These are phyloP conservation scores for Yamadazyma oceani DNA, from an alignment of 1,139 yeast species.

Conservation along the genomic window DNA sequence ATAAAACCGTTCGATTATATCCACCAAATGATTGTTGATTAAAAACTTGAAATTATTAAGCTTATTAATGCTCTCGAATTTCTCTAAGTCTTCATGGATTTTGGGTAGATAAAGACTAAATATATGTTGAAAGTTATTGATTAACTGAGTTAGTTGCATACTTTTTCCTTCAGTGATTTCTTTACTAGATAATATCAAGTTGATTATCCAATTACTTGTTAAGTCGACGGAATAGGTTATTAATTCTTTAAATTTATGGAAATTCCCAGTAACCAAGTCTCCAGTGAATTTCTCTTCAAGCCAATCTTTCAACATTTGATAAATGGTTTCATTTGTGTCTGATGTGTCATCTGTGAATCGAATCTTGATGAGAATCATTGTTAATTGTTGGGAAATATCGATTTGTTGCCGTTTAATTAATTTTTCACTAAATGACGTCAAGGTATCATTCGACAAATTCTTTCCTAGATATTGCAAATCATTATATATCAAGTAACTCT, in stretches of 20 bases:
- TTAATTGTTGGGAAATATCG: slow-evolving; percentile 12
- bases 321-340: slow-evolving; percentile 8
- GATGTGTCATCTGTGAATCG: slow-evolving; percentile 8
- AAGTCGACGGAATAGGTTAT: slow-evolving; percentile 30
- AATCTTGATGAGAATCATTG: slow-evolving; percentile 13
- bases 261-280: slow-evolving; percentile 28
- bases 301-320: slow-evolving; percentile 17
- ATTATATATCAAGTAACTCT: slow-evolving; percentile 37
- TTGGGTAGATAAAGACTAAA: slow-evolving; percentile 18
- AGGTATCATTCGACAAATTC: slow-evolving; percentile 8
- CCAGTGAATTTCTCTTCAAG: slow-evolving; percentile 25
- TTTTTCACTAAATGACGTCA: slow-evolving; percentile 13
- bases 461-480: slow-evolving; percentile 31
- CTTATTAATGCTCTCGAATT: slow-evolving; percentile 37
- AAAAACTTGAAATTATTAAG: slow-evolving; percentile 46
- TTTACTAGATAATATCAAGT: slow-evolving; percentile 24
- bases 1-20: slow-evolving; percentile 68
- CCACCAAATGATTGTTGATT: slow-evolving; percentile 57
- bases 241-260: slow-evolving; percentile 26
- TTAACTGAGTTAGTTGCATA: slow-evolving; percentile 28
- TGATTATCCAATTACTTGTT: slow-evolving; percentile 30
- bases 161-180: slow-evolving; percentile 43
- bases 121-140: slow-evolving; percentile 19
- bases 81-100: slow-evolving; percentile 17
- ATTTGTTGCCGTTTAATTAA: slow-evolving; percentile 16